Evolutionary conservation across 192 early-diverging fungal genomes (phyloP), one percentile per base, ranked within the genome.

Genomic region (Paraglomus brasilianum): DNA sequence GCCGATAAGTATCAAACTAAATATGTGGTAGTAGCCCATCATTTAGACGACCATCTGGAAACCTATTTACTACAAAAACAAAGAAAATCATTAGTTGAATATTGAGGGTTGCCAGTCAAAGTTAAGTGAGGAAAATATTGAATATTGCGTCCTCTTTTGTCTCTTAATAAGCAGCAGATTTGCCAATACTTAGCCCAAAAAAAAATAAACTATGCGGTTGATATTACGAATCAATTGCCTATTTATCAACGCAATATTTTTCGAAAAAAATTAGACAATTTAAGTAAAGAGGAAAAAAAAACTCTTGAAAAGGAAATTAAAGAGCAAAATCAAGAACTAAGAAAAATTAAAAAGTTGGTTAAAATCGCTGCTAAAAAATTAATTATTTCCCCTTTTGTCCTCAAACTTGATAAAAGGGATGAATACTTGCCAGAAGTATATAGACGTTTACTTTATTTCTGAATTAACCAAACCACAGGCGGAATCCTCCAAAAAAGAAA

Each of bases 401-500:
- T 61, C 0, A 15, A 61, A 22, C 58, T 61, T 43, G 14, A 10
- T 24, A 6, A 42, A 42, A 15, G 17, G 17, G 41, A 43, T 13
- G 38, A 42, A 39, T 14, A 61, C 1, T 42, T 17, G 4, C 14
- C 42, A 11, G 58, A 61, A 61, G 15, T 61, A 42, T 61, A 61
- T 61, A 41, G 40, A 24, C 58, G 58, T n/a, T 61, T 61, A 7
- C 38, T 61, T 41, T 61, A 61, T 61, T 40, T 42, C 1, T 61
- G 58, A 39, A 42, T 61, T 44, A 61, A 61, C 42, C 58, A 61
- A 61, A 8, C 5, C 42, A 61, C 58, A 1, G 4, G 5, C 38
- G 58, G 58, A 61, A 61, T 61, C 7, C 58, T 61, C 6, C 38
- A 61, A 42, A 40, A 61, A 39, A 61, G 58, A 42, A 61, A 61